phyloP scores from a whole-genome alignment of 139 green algal species.

The Chlamydomonas eustigma region DNA sequence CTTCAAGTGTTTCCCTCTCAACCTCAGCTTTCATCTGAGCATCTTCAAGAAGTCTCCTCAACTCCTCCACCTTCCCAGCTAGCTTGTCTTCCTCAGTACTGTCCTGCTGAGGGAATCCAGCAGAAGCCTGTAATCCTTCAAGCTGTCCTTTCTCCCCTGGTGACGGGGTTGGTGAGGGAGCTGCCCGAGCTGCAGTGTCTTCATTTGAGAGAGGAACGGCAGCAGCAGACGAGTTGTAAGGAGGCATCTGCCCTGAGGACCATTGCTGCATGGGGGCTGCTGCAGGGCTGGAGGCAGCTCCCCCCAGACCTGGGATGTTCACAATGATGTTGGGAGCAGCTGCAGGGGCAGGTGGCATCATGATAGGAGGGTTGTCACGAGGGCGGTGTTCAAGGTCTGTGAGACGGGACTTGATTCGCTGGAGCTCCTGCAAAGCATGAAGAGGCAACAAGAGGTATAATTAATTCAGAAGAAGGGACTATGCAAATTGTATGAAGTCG shows the following conservation, averaged over 20 bases:
- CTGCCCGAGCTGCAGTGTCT: neutral
- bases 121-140: no score
- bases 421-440: conserved; percentile 20
- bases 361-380: neutral
- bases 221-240: no score
- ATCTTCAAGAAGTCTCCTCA: conserved; percentile 16
- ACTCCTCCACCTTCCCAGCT: conserved; percentile 8
- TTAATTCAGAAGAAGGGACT: no score
- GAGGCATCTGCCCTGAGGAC: no score
- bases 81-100: conserved; percentile 10
- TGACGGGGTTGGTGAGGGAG: neutral
- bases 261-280: neutral
- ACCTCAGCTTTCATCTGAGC: neutral
- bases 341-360: neutral
- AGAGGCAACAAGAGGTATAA: neutral
- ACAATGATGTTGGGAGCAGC: conserved; percentile 30
- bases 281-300: conserved; percentile 3
- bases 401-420: conserved; percentile 20
- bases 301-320: conserved; percentile 14
- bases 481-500: no score
- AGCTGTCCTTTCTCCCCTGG: no score
- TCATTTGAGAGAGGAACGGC: no score
- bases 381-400: conserved; percentile 23
- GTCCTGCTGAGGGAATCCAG: no score
- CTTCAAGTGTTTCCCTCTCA: conserved; percentile 12